These are phyloP conservation scores for Fusarium aywerte DNA, from an alignment of 2,329 filamentous ascomycete species.

Conservation along the genomic window DNA sequence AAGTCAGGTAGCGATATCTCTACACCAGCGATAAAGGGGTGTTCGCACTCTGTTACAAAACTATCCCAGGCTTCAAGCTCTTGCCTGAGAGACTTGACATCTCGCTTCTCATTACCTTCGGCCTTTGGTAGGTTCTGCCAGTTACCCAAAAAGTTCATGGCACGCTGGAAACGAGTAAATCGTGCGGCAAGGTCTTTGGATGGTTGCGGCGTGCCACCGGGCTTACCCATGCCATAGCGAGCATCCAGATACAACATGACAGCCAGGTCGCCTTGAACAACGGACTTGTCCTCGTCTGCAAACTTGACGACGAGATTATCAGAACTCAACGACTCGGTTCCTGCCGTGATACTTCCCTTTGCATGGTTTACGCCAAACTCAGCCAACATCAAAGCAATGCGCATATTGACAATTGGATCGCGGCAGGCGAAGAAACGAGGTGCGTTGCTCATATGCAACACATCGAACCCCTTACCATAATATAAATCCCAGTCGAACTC, in stretches of 20 bases:
- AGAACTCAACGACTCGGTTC: slow-evolving; percentile 10
- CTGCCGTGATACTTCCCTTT: slow-evolving; percentile 55
- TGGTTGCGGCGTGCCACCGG: slow-evolving; percentile 39
- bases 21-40: slow-evolving; percentile 59
- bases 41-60: slow-evolving; percentile 47
- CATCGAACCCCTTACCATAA: slow-evolving; percentile 87
- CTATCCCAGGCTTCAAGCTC: slow-evolving; percentile 57
- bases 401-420: slow-evolving; percentile 60
- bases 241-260: slow-evolving; percentile 72
- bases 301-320: slow-evolving; percentile 56
- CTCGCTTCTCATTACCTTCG: slow-evolving; percentile 2
- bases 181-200: slow-evolving; percentile 50
- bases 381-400: slow-evolving; percentile 62
- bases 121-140: slow-evolving; percentile 47
- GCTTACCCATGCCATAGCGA: slow-evolving; percentile 54
- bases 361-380: slow-evolving; percentile 61
- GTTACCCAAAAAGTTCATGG: slow-evolving; percentile 50
- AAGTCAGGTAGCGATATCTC: slow-evolving; percentile 62
- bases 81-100: slow-evolving; percentile 42
- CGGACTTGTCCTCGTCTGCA: slow-evolving; percentile 66
- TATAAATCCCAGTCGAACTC: slow-evolving; percentile 78
- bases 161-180: slow-evolving; percentile 57
- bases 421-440: slow-evolving; percentile 62
- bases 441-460: slow-evolving; percentile 71
- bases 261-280: slow-evolving; percentile 60